Evolutionary conservation across 805 yeast genomes (phyloP).

Genomic region (Kluyveromyces lactis): DNA sequence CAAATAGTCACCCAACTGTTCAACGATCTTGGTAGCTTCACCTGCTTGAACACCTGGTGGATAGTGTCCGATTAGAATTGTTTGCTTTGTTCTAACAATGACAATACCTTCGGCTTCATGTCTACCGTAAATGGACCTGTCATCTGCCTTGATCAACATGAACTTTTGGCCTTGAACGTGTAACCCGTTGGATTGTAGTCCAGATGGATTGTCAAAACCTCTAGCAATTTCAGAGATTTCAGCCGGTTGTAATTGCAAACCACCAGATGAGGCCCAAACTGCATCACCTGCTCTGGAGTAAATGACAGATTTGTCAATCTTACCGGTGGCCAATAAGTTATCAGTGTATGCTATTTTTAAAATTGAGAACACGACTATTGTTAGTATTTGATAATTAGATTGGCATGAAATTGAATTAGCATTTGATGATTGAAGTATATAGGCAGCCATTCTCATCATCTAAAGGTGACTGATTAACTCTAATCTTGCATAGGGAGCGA

Average conservation of each 20-base stretch:
- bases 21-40: conserved; percentile 91
- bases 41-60: conserved; percentile 88
- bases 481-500: too few relatives aligned
- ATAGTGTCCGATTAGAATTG: conserved; percentile 89
- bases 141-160: conserved; percentile 82
- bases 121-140: conserved; percentile 89
- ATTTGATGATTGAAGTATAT: background rate
- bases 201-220: conserved; percentile 74
- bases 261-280: conserved; percentile 81
- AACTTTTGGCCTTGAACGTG: conserved; percentile 81
- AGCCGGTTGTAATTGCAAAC: conserved; percentile 50
- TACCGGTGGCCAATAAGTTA: conserved; percentile 78
- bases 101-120: conserved; percentile 81
- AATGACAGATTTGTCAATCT: conserved; percentile 85
- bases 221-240: conserved; percentile 69
- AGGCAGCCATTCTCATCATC: background rate
- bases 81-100: conserved; percentile 89
- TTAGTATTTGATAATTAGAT: conserved; percentile 1
- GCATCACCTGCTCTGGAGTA: conserved; percentile 94
- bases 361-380: background rate
- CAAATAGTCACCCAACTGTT: conserved; percentile 90
- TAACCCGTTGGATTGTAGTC: conserved; percentile 77
- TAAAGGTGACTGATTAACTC: too few relatives aligned
- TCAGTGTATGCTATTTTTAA: conserved; percentile 75
- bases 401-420: too few relatives aligned